phyloP scores from a whole-genome alignment of 345 rosid species.

The Eucalyptus erythrocorys region DNA sequence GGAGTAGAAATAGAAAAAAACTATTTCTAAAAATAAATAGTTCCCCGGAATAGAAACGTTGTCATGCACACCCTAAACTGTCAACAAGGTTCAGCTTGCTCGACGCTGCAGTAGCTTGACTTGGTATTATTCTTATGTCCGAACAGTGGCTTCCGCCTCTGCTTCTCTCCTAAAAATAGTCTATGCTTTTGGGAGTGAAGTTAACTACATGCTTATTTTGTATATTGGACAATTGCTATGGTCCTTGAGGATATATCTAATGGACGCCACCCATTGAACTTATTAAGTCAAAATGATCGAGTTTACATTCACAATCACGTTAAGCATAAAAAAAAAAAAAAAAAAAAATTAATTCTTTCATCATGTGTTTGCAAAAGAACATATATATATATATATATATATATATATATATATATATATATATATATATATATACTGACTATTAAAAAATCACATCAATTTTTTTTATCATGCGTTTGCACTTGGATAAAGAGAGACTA shows the following conservation, averaged over 20 bases:
- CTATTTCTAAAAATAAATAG: too few species aligned
- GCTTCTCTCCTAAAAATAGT: background rate
- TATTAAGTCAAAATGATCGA: background rate
- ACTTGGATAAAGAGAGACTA: background rate
- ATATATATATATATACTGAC: too few species aligned
- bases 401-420: too few species aligned
- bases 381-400: too few species aligned
- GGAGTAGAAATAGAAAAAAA: too few species aligned
- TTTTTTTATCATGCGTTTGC: background rate
- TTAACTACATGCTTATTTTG: background rate
- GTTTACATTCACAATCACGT: background rate
- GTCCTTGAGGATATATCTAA: background rate
- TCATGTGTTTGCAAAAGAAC: too few species aligned
- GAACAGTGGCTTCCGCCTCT: background rate
- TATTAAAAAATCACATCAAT: background rate
- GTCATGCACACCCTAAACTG: too few species aligned
- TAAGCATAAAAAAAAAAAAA: background rate
- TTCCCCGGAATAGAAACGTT: too few species aligned
- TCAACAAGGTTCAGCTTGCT: background rate
- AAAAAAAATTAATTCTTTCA: too few species aligned
- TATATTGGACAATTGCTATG: background rate
- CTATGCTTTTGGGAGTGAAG: background rate
- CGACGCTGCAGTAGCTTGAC: background rate
- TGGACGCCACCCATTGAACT: background rate
- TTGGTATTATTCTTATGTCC: background rate